A percentile compares a stretch with the other conserved stretches of the same genome.
Conservation (phyloP, 441 rosid genomes). For the Gossypium gossypioides region DNA sequence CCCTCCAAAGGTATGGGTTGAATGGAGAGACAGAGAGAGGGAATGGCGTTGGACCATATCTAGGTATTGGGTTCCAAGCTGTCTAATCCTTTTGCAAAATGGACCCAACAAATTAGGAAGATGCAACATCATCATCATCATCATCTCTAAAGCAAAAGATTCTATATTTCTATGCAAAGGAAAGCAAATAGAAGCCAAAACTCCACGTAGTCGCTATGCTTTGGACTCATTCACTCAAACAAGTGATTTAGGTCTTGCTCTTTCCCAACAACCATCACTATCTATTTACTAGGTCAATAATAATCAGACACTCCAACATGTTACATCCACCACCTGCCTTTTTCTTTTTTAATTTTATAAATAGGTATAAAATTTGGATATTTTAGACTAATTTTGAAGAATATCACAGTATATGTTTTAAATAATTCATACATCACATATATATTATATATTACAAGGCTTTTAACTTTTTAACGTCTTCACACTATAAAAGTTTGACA, state of each 20-base stretch:
- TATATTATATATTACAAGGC: too few relatives aligned
- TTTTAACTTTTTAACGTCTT: too few relatives aligned
- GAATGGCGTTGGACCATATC: not conserved
- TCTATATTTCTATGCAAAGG: not conserved
- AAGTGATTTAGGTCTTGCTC: not conserved
- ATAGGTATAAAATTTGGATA: too few relatives aligned
- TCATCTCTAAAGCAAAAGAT: not conserved
- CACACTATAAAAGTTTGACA: too few relatives aligned
- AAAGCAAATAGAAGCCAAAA: not conserved
- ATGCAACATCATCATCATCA: not conserved
- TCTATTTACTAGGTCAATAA: not conserved
- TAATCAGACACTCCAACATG: not conserved
- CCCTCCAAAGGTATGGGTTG: not conserved
- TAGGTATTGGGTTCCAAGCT: too few relatives aligned
- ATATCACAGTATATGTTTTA: too few relatives aligned
- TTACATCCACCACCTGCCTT: too few relatives aligned
- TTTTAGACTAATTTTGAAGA: too few relatives aligned
- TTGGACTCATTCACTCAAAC: not conserved
- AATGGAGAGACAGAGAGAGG: not conserved
- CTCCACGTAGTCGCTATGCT: not conserved
- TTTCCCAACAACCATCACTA: not conserved
- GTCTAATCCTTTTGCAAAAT: not conserved
- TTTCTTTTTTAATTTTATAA: too few relatives aligned
- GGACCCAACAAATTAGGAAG: conserved; percentile 4
- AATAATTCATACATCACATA: too few relatives aligned